Base-by-base conservation (phyloP, 108 stramenopile species). In the Skeletonema marinoi region DNA sequence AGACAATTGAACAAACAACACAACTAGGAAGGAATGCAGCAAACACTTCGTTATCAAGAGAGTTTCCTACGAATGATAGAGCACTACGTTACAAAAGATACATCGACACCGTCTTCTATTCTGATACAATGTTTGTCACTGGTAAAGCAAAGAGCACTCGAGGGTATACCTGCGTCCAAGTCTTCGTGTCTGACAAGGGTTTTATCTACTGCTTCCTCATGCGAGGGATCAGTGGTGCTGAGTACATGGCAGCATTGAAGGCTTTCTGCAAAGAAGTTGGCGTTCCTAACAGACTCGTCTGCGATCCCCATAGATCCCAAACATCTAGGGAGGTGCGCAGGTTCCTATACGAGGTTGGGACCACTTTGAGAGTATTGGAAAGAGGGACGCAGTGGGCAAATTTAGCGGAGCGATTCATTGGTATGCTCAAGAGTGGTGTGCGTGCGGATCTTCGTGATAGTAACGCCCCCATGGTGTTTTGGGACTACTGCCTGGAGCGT, bases 201-300 rank as follows among this genome's bases (percentile, higher is more conserved):
- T 83, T 73, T 60, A 48, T 82, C 11, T 44, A 54, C 31, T 29
- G 73, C 0, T 31, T 44, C n/a, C 62, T 67, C 19, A 84, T 84
- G 83, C 58, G 32, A 29, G 44, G 10, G 7, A 8, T 16, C 14
- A 21, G 10, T 8, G 60, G 73, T 32, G 36, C 41, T 1, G 78
- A 83, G 14, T 65, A 70, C n/a, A 42, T 42, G n/a, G n/a, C 61
- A 39, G 76, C 86, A 2, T 2, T 86, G 21, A 67, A 61, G 13
- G 29, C 50, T 25, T 86, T 86, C 54, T 74, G 74, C 6, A 76
- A 79, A 33, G 86, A 83, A 16, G 35, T 82, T 66, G 83, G 83
- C 12, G 83, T 54, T 8, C 87, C 87, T 17, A 60, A 65, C 59
- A 72, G 64, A 7, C 17, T 84, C 1, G 36, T 87, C 9, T 58